Evolutionary conservation across 164 flowering plant genomes (phyloP).

Genomic region (Dillenia turbinata): DNA sequence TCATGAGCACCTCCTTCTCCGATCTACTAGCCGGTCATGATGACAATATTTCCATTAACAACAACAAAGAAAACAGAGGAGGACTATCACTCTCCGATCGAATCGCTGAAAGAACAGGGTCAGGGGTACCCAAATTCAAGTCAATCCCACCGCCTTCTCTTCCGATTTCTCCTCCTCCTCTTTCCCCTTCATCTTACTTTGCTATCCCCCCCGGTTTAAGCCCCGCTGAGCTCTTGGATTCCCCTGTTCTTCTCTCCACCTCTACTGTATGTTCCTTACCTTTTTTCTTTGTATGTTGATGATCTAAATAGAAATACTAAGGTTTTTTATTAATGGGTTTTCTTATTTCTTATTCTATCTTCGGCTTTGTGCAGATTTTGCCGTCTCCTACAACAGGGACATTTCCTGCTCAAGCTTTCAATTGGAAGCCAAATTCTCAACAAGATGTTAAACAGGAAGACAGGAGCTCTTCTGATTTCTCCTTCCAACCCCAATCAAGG

Average conservation of each 20-base stretch:
- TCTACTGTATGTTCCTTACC: constrained; percentile 42
- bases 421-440: constrained; percentile 37
- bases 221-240: constrained; percentile 59
- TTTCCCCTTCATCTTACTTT: constrained; percentile 60
- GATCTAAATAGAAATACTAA: neutral
- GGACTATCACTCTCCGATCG: constrained; percentile 27
- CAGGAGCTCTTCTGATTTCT: constrained; percentile 38
- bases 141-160: constrained; percentile 52
- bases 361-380: constrained; percentile 31
- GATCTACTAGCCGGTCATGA: constrained; percentile 22
- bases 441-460: constrained; percentile 28
- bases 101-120: constrained; percentile 11
- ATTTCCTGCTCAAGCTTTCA: constrained; percentile 32
- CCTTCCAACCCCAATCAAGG: constrained; percentile 53
- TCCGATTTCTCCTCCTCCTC: constrained; percentile 55
- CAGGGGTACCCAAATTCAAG: constrained; percentile 52
- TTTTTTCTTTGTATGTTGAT: neutral
- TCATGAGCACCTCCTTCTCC: constrained; percentile 29
- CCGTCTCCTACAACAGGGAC: constrained; percentile 71
- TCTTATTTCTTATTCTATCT: neutral
- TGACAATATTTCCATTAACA: constrained; percentile 5
- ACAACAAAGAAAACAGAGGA: neutral
- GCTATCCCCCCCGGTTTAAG: constrained; percentile 45
- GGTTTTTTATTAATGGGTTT: constrained; percentile 4
- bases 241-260: constrained; percentile 48